Evolutionary conservation across 164 flowering plant genomes (phyloP), one percentile per base, ranked within the genome.

Genomic region (Annona cherimola): DNA sequence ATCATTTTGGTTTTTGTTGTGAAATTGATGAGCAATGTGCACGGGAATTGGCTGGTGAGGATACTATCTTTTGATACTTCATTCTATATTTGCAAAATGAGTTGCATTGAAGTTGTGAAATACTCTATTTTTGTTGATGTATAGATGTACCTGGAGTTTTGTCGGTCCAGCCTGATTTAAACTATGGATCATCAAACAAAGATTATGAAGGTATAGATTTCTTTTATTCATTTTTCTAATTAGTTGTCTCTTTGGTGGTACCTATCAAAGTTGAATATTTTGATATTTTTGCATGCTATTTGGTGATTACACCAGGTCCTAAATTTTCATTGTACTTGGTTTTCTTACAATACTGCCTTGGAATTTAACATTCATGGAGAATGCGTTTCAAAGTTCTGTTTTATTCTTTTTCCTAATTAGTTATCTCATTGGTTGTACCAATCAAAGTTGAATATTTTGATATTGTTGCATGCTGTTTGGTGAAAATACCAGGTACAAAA

Each of bases 71-170:
- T 42, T 14, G 9, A 1, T 20, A 12, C 40, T 11, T 57, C 4
- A 59, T 41, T 50, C 57, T 50, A 2, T 50, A 50, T 50, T 43
- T 11, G 1, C 19, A n/a, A 55, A 35, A 11, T 72, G 14, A 35
- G 35, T 14, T 42, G 46, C 70, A 42, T 45, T 43, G 50, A 42
- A 26, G 18, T 45, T 43, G 44, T 60, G 66, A 67, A 66, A 14
- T 16, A 63, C 42, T 16, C 67, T 26, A 39, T 20, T 43, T 44
- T 19, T 42, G 16, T 9, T 42, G n/a, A 42, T 61, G 16, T 80
- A 76, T 85, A 94, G 98, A 86, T 70, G 87, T 92, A 14, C 96
- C 96, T 73, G 99, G 95, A 69, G 98, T 92, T 73, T 67, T 88
- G 55, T 88, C 92, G 68, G 89, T 94, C 71, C 79, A 74, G 67